Evolutionary conservation across 2,329 filamentous ascomycete genomes (phyloP), one percentile per base, ranked within the genome.

Genomic region (Fonsecaea monophora): DNA sequence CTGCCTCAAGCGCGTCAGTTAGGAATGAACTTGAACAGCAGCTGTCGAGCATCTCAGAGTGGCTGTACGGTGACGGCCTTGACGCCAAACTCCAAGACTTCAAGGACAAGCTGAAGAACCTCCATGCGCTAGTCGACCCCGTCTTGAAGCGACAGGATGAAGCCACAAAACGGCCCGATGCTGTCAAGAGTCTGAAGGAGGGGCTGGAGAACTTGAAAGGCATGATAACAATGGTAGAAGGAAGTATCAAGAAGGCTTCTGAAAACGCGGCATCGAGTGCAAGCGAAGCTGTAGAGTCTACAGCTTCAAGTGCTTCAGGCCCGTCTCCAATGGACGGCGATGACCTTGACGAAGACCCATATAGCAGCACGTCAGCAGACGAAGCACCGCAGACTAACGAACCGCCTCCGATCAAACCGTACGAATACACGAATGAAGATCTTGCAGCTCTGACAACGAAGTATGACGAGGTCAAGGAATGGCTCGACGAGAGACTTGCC

Each of bases 41-140:
- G 74, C 84, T 92, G 45, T 85, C 86, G 68, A 86, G 87, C 57
- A 86, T 88, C 25, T 91, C 91, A 73, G 93, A 97, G 10, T 99
- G 95, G 94, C 87, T 99, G 67, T 95, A 97, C 76, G 91, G 87
- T 15, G 93, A 94, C 55, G 92, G 94, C 64, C 85, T 86, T 15
- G 89, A 93, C 57, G 94, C 95, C 4, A 84, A 86, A 40, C 89
- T 89, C 65, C 87, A 91, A 2, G 88, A 90, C 56, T 86, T 99
- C 74, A 91, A 90, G 77, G 84, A 86, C 63, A 92, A 90, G 76
- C 86, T 96, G 58, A 90, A 92, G 78, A 86, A 86, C 53, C 86
- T 99, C 58, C 90, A 92, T 75, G 86, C 88, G 61, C 86, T 97
- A 55, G 91, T 94, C 60, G 82, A 87, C 37, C 94, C 94, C 1